A percentile compares a stretch with the other conserved stretches of the same genome.
phyloP scores from a whole-genome alignment of 2,329 filamentous ascomycete species.

The Berkeleyomyces basicola region DNA sequence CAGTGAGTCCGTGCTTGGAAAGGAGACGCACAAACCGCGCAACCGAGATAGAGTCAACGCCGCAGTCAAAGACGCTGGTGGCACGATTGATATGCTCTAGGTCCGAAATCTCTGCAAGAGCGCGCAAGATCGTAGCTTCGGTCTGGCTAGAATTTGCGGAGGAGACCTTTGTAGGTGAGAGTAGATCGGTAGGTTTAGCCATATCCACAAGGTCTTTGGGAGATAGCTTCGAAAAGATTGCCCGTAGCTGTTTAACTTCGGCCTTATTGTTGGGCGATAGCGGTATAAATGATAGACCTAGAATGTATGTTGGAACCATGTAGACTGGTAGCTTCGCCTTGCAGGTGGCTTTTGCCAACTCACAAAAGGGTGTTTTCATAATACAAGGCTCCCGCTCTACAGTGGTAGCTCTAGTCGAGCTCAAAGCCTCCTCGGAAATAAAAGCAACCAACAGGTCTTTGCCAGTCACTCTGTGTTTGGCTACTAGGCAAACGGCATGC shows the following conservation, averaged over 20 bases:
- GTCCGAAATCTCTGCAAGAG: conserved; percentile 37
- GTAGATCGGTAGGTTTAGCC: conserved; percentile 15
- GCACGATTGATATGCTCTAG: conserved; percentile 29
- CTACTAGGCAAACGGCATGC: conserved; percentile 62
- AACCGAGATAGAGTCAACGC: conserved; percentile 74
- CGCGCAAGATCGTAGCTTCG: conserved; percentile 28
- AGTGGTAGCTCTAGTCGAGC: background rate
- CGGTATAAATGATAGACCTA: conserved; percentile 55
- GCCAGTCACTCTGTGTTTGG: conserved; percentile 50
- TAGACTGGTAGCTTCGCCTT: conserved; percentile 56
- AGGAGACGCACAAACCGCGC: conserved; percentile 51
- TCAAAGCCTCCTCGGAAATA: conserved; percentile 23
- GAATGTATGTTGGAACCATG: conserved; percentile 79
- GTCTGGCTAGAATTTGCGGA: background rate
- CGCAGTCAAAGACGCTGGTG: conserved; percentile 68
- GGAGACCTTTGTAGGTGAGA: conserved; percentile 20
- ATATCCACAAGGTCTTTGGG: conserved; percentile 34
- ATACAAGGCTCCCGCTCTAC: conserved; percentile 10
- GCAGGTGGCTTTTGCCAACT: conserved; percentile 42
- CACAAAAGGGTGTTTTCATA: background rate
- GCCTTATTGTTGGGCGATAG: conserved; percentile 83
- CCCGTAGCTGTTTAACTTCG: conserved; percentile 52
- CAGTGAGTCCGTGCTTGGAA: conserved; percentile 42
- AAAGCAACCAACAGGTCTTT: conserved; percentile 77
- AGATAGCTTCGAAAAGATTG: conserved; percentile 45